Evolutionary conservation across 495 filamentous ascomycete genomes (phyloP), one percentile per base, ranked within the genome.

Genomic region (Annulohypoxylon bovei): DNA sequence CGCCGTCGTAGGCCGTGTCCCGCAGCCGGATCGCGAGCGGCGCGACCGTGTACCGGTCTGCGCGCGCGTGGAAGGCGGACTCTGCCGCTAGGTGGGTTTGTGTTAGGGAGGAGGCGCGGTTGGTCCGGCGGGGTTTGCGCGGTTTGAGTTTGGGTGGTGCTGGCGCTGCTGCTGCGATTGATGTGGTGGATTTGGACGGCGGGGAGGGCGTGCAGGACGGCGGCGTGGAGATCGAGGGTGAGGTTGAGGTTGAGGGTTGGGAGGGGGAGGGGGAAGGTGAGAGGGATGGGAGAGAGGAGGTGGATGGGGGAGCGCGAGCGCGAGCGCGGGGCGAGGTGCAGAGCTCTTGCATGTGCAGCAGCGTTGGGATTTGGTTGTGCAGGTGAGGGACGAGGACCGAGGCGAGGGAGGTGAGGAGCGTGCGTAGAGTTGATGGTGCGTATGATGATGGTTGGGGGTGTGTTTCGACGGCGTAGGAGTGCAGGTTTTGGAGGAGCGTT

Each of bases 1-100:
- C 60, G 9, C 53, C 64, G 32, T 42, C 61, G 35, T 49, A 32
- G 22, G 72, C 65, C 4, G 40, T 44, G 35, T 77, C 70, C 4
- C 70, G 70, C 37, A 76, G 52, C 4, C 70, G 67, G 28, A 73
- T 59, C 1, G 70, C 28, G 67, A 77, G 66, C 2, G 75, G 75
- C 50, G 52, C 47, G 1, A 73, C 30, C 4, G 70, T 59, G 65
- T 65, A 77, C 8, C 32, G 67, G 59, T 76, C 70, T n/a, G 50
- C 35, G 0, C 8, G 6, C 0, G 30, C 27, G 44, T 14, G 28
- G 23, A 64, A 62, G 8, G 52, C n/a, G 11, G 72, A 54, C 1
- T 71, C 64, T 40, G 59, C 27, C 5, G 62, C 18, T 3, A 55
- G 40, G 63, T 67, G 62, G 5, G 42, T 44, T 20, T 71, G 58